Evolutionary conservation across 345 rosid species (phyloP).

Genomic region (Eucalyptus cladocalyx): DNA sequence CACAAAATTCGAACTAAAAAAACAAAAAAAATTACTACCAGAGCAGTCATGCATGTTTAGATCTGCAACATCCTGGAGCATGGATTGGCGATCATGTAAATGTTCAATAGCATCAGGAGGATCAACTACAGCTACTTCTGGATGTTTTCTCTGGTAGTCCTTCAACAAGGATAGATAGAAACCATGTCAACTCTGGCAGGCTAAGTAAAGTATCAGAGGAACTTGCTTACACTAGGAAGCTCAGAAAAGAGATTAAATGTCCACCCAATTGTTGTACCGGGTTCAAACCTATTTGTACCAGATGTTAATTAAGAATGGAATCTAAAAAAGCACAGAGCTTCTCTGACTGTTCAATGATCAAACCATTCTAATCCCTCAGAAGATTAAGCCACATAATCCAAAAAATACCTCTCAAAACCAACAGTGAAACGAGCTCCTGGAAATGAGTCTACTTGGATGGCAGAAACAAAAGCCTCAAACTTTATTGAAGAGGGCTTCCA

Average conservation of each 20-base stretch:
- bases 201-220: background rate
- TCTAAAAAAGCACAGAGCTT: background rate
- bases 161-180: slow-evolving; percentile 7
- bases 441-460: background rate
- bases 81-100: slow-evolving; percentile 64
- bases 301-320: background rate
- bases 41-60: slow-evolving; percentile 42
- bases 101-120: slow-evolving; percentile 72
- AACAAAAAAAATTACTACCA: slow-evolving; percentile 19
- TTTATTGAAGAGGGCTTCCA: background rate
- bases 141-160: slow-evolving; percentile 68
- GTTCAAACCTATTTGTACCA: background rate
- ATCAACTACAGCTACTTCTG: slow-evolving; percentile 75
- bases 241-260: background rate
- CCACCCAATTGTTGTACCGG: background rate
- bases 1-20: background rate
- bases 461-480: background rate
- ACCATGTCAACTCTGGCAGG: background rate
- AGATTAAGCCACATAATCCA: background rate
- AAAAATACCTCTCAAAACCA: background rate
- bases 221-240: background rate
- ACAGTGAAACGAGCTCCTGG: background rate
- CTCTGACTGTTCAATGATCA: background rate
- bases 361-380: background rate
- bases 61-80: slow-evolving; percentile 79